Evolutionary conservation across 2,329 filamentous ascomycete genomes (phyloP).

Genomic region (Aspergillus alliaceus): DNA sequence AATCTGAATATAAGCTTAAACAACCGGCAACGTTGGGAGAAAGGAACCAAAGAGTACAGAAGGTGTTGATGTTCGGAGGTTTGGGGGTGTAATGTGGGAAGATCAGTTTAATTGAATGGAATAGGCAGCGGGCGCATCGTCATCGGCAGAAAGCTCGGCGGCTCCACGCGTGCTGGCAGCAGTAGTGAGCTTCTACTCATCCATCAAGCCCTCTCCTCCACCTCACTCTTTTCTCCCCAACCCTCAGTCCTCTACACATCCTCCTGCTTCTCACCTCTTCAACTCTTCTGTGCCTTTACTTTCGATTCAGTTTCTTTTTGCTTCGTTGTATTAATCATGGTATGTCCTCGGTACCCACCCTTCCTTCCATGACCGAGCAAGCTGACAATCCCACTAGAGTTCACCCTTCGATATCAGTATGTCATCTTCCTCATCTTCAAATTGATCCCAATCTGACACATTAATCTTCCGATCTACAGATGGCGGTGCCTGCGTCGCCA

Average conservation of each 20-base stretch:
- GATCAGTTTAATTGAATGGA: constrained; percentile 10
- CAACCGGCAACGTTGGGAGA: not conserved
- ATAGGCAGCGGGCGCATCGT: constrained; percentile 29
- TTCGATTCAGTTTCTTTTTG: constrained; percentile 12
- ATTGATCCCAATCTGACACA: not conserved
- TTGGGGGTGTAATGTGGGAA: constrained; percentile 7
- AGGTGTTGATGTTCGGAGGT: not conserved
- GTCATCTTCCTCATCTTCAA: constrained; percentile 28
- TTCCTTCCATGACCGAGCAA: constrained; percentile 18
- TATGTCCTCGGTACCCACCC: constrained; percentile 20
- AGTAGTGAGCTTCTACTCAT: constrained; percentile 28
- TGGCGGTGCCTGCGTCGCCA: constrained; percentile 94
- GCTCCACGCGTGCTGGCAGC: constrained; percentile 21
- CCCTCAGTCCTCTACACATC: constrained; percentile 1
- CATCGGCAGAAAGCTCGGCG: constrained; percentile 27
- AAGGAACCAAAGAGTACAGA: constrained; percentile 10
- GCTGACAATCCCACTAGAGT: constrained; percentile 57
- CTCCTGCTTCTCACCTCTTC: not conserved
- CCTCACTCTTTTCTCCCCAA: constrained; percentile 3
- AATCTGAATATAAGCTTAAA: not conserved
- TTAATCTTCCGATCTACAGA: constrained; percentile 43
- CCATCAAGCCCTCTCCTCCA: constrained; percentile 15
- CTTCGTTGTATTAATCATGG: constrained; percentile 28
- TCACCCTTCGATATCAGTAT: constrained; percentile 96
- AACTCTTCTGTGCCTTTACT: constrained; percentile 3